Base-by-base conservation (phyloP, 2,329 filamentous ascomycete species). In the Iodosphaeria phyllophila region DNA sequence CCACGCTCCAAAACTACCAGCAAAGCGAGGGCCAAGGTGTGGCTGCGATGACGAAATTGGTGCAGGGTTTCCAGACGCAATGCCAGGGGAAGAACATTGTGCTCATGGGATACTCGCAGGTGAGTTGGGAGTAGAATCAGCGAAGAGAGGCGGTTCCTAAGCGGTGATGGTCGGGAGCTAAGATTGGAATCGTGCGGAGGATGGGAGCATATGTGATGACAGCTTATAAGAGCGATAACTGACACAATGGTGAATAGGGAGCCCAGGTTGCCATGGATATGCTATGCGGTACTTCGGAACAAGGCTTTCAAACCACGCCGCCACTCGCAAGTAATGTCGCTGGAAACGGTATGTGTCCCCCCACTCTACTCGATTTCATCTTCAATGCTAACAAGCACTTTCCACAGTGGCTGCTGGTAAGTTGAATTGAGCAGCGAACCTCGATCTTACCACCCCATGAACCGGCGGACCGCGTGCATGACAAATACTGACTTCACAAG, bases 101-200 rank as follows among this genome's bases (percentile, higher is more conserved):
- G n/a, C 30, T 51, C 12, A 30, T 50, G 28, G 47, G 47, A 3
- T 49, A 48, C 32, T 42, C 38, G 4, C 44, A 48, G 29, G 42
- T 40, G 23, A 36, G 30, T 38, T n/a, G 35, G 38, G 3, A 24
- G 33, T 26, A 34, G 28, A 8, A 30, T 30, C 26, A 23, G 23
- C 30, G n/a, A n/a, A n/a, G n/a, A n/a, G n/a, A n/a, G n/a, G n/a
- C n/a, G n/a, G n/a, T n/a, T n/a, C n/a, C n/a, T n/a, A n/a, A n/a
- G n/a, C n/a, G n/a, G n/a, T n/a, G n/a, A n/a, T n/a, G n/a, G n/a
- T n/a, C n/a, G n/a, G n/a, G n/a, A n/a, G n/a, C n/a, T n/a, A n/a
- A n/a, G n/a, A n/a, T n/a, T n/a, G n/a, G n/a, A n/a, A n/a, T n/a
- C n/a, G n/a, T n/a, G n/a, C n/a, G n/a, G n/a, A n/a, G n/a, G n/a